phyloP scores from a whole-genome alignment of 164 flowering plant genomes.

The Umbellularia californica region DNA sequence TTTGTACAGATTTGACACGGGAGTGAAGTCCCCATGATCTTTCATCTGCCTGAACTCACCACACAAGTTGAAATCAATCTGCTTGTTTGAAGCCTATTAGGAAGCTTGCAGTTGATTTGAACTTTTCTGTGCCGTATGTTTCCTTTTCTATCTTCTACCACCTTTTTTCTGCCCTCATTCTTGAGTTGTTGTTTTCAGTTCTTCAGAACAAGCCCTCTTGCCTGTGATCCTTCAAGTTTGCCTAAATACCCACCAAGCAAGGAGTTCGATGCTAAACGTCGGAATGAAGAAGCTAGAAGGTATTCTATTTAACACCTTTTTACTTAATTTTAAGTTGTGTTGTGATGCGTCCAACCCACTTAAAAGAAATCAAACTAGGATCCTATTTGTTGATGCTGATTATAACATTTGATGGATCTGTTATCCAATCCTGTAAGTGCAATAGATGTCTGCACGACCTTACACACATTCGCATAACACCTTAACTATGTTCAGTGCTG shows the following conservation, averaged over 20 bases:
- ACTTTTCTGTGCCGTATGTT: neutral
- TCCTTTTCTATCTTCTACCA: neutral
- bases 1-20: too few species aligned
- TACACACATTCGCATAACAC: too few species aligned
- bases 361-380: too few species aligned
- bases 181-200: conserved; percentile 45
- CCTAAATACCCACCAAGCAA: conserved; percentile 89
- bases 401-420: too few species aligned
- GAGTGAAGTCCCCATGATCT: neutral
- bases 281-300: conserved; percentile 80
- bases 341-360: too few species aligned
- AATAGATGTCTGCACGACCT: too few species aligned
- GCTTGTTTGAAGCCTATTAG: neutral
- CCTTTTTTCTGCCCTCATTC: neutral
- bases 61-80: neutral
- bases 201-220: conserved; percentile 66
- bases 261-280: conserved; percentile 69
- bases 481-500: too few species aligned
- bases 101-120: neutral
- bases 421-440: too few species aligned
- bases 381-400: too few species aligned
- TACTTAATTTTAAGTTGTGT: too few species aligned
- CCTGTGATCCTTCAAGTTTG: conserved; percentile 75
- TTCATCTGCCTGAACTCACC: neutral
- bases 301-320: conserved; percentile 11